Conservation (phyloP, 768 basidiomycete species). For the button mushroom (Agaricus bisporus) region DNA sequence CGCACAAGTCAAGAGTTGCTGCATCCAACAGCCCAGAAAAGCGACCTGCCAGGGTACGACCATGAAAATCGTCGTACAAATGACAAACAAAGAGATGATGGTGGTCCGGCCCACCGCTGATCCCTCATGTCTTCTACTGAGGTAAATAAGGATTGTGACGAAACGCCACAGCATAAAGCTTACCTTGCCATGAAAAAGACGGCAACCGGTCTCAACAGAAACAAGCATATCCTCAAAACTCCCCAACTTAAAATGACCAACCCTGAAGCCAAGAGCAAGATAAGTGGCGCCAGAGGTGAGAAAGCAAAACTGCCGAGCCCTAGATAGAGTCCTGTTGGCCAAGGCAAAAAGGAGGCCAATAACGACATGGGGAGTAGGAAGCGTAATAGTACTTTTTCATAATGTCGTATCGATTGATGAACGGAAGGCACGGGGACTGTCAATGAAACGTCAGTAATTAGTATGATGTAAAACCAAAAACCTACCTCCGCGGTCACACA, state of each 20-base stretch:
- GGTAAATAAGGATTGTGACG: neutral
- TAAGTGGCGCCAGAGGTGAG: slow-evolving; percentile 45
- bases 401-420: slow-evolving; percentile 40
- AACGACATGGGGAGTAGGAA: slow-evolving; percentile 38
- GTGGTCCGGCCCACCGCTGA: slow-evolving; percentile 38
- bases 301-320: slow-evolving; percentile 53
- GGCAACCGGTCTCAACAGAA: slow-evolving; percentile 32
- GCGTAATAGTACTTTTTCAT: slow-evolving; percentile 32
- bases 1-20: slow-evolving; percentile 66
- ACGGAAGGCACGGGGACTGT: slow-evolving; percentile 42
- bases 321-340: slow-evolving; percentile 48
- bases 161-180: slow-evolving; percentile 11
- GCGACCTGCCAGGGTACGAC: slow-evolving; percentile 92
- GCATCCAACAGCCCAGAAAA: slow-evolving; percentile 78
- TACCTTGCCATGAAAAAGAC: slow-evolving; percentile 29
- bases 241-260: slow-evolving; percentile 59
- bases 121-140: slow-evolving; percentile 14
- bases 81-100: slow-evolving; percentile 49
- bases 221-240: slow-evolving; percentile 42
- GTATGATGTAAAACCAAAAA: neutral
- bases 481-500: slow-evolving; percentile 23
- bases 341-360: slow-evolving; percentile 46
- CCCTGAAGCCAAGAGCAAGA: slow-evolving; percentile 58
- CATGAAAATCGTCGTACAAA: slow-evolving; percentile 62
- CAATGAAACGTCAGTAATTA: neutral